phyloP scores from a whole-genome alignment of 2,329 filamentous ascomycete species.

The Fusarium sp. region DNA sequence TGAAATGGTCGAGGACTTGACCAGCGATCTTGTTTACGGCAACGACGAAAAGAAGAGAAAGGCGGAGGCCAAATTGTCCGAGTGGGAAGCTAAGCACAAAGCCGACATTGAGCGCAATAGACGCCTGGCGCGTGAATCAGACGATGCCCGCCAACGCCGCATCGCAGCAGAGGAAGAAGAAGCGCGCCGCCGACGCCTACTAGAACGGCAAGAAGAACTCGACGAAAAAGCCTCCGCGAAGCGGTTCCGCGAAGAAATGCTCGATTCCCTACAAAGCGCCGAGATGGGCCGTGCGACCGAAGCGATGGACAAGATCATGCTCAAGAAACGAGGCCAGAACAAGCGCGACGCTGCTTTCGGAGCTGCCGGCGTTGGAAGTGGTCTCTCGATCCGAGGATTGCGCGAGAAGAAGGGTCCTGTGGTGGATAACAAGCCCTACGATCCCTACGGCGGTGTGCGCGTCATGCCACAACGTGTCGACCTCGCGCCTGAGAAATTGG shows the following conservation, averaged over 20 bases:
- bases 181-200: slow-evolving; percentile 68
- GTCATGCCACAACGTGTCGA: slow-evolving; percentile 77
- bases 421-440: slow-evolving; percentile 78
- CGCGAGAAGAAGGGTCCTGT: slow-evolving; percentile 68
- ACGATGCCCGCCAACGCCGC: slow-evolving; percentile 64
- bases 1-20: slow-evolving; percentile 89
- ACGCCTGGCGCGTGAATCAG: slow-evolving; percentile 65
- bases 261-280: slow-evolving; percentile 75
- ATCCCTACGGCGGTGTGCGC: slow-evolving; percentile 84
- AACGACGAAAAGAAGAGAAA: slow-evolving; percentile 69
- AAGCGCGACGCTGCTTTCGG: slow-evolving; percentile 53
- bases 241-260: slow-evolving; percentile 74
- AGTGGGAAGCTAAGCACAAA: slow-evolving; percentile 80
- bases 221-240: slow-evolving; percentile 74
- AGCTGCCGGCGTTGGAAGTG: slow-evolving; percentile 45
- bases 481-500: slow-evolving; percentile 61
- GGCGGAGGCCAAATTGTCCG: slow-evolving; percentile 59
- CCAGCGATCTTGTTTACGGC: slow-evolving; percentile 85
- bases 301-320: slow-evolving; percentile 70
- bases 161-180: slow-evolving; percentile 75
- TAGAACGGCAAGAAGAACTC: slow-evolving; percentile 75
- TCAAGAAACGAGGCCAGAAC: slow-evolving; percentile 78
- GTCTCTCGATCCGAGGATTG: slow-evolving; percentile 81
- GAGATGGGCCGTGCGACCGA: slow-evolving; percentile 70
- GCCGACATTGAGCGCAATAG: slow-evolving; percentile 74